Evolutionary conservation across 768 basidiomycete genomes (phyloP), one percentile per base, ranked within the genome.

Genomic region (Gymnopilus junonius): DNA sequence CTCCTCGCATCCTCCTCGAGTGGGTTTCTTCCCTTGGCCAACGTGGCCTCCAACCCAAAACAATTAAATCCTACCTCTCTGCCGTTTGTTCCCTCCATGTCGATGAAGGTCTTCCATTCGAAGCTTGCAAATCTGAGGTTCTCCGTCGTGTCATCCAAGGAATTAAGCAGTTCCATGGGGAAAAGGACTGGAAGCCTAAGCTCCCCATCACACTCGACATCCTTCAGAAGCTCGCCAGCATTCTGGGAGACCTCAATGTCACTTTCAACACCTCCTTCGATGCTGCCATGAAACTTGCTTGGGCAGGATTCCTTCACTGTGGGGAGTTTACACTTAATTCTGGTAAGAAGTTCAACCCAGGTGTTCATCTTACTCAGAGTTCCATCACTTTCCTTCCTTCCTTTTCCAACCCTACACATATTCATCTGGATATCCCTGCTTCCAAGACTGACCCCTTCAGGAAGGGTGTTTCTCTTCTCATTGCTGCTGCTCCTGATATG

Each of bases 401-500:
- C 37, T 42, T 72, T 12, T 62, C 68, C 1, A 46, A 65, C 17
- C 66, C 74, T 11, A 69, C 69, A 0, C 70, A 73, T 43, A 23
- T 74, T 27, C 42, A 46, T 14, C 66, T 77, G 34, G 67, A 67
- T 8, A 67, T 80, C 1, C 75, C 77, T 5, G 64, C 69, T 1
- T 80, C 78, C 1, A 80, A 80, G 57, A 78, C 76, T 4, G 75
- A 79, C 66, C 76, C 76, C 1, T 80, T 79, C 58, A 64, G 75
- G 7, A 55, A 37, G 11, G 66, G 64, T 29, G 62, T 59, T 25
- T 40, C 65, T 2, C 59, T 68, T 12, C 42, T 57, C 15, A 63
- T 68, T 15, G 37, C 57, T 3, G 43, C 58, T 20, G 50, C 55
- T 6, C 2, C 42, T 5, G 58, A 34, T 0, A 10, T 23, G 10